Evolutionary conservation across 345 rosid species (phyloP).

Genomic region (Erodium maritimum): DNA sequence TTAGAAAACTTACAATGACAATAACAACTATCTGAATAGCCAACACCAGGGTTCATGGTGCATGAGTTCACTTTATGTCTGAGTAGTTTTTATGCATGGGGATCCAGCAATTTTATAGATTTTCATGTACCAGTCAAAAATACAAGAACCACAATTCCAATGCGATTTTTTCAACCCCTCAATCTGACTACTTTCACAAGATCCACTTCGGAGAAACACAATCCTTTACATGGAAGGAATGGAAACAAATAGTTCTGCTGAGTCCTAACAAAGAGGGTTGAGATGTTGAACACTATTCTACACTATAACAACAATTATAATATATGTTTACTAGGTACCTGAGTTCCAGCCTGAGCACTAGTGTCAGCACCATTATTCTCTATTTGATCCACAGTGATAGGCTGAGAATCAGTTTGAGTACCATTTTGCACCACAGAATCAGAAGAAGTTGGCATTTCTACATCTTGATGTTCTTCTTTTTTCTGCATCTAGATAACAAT

Average conservation of each 20-base stretch:
- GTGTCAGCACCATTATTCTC: conserved; percentile 21
- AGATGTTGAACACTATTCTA: background rate
- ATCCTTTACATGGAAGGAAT: background rate
- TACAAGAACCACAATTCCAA: background rate
- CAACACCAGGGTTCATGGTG: background rate
- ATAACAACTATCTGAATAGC: too few relatives aligned
- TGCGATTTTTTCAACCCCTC: background rate
- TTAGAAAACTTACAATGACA: background rate
- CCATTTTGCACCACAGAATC: conserved; percentile 24
- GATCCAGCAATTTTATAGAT: background rate
- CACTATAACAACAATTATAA: background rate
- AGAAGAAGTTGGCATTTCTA: conserved; percentile 22
- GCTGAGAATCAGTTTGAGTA: conserved; percentile 30
- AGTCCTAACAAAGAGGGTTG: background rate
- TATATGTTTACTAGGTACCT: conserved; percentile 29
- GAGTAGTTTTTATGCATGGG: background rate
- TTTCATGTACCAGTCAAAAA: background rate
- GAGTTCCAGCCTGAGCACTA: conserved; percentile 28
- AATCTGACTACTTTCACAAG: background rate
- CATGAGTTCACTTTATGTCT: background rate
- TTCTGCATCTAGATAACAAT: conserved; percentile 26
- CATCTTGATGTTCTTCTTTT: conserved; percentile 31
- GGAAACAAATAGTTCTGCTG: background rate
- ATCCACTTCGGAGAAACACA: background rate
- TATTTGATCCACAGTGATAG: conserved; percentile 26